phyloP scores from a whole-genome alignment of 2,329 filamentous ascomycete genomes.

The Fusarium luffae region DNA sequence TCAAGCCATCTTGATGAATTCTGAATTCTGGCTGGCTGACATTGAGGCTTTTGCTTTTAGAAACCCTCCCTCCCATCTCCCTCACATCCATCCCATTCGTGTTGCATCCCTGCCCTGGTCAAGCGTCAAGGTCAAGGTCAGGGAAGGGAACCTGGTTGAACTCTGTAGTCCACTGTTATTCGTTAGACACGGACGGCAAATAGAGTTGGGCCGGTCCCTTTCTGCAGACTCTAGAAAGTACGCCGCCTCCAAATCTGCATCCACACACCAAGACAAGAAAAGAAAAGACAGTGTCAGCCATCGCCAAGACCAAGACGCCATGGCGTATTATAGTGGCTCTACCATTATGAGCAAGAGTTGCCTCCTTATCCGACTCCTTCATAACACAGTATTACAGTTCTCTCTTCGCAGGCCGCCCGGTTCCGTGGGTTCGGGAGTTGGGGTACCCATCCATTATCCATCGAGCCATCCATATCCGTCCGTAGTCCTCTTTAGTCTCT shows the following conservation, averaged over 20 bases:
- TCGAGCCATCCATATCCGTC: background rate
- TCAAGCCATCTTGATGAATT: constrained; percentile 41
- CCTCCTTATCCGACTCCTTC: background rate
- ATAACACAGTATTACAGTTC: background rate
- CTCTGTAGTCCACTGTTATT: background rate
- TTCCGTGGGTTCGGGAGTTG: constrained; percentile 38
- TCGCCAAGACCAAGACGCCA: constrained; percentile 9
- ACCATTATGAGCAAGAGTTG: background rate
- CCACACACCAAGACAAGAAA: constrained; percentile 16
- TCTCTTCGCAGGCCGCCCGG: constrained; percentile 10
- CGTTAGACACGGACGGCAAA: constrained; percentile 12
- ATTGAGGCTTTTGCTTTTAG: constrained; percentile 1
- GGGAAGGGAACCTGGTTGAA: constrained; percentile 24
- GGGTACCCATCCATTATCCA: background rate
- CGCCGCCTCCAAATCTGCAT: constrained; percentile 17
- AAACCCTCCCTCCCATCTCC: background rate
- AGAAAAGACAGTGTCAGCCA: background rate
- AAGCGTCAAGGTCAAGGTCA: background rate
- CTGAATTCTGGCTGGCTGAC: constrained; percentile 1
- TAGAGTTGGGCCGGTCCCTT: constrained; percentile 42
- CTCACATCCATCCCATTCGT: constrained; percentile 9
- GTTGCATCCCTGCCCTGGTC: constrained; percentile 26
- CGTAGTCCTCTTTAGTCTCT: background rate
- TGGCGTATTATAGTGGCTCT: background rate
- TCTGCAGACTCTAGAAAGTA: background rate